A percentile compares a stretch with the other conserved stretches of the same genome.
phyloP scores from a whole-genome alignment of 2,329 filamentous ascomycete genomes.

The Penicillium aurantiogriseum region DNA sequence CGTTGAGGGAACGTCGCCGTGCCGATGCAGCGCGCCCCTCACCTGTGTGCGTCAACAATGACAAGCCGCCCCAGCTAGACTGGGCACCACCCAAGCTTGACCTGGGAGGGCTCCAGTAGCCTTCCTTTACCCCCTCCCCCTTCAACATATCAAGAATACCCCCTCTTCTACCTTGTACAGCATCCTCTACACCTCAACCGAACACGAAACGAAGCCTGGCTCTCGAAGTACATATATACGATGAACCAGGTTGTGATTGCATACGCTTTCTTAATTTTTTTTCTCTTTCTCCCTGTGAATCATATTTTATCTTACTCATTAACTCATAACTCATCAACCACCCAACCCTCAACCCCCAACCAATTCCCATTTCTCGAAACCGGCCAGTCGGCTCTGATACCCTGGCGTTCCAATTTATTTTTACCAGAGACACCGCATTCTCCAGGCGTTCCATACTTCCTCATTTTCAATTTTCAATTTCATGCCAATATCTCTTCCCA shows the following conservation, averaged over 20 bases:
- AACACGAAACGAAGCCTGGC: slow-evolving; percentile 1
- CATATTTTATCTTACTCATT: background rate
- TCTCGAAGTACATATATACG: slow-evolving; percentile 13
- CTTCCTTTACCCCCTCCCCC: background rate
- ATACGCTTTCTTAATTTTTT: background rate
- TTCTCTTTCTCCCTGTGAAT: background rate
- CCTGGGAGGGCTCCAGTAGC: slow-evolving; percentile 30
- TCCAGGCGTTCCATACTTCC: slow-evolving; percentile 1
- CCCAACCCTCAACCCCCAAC: background rate
- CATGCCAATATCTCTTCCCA: background rate
- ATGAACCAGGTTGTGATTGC: slow-evolving; percentile 8
- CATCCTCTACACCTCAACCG: background rate
- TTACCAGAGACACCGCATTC: background rate
- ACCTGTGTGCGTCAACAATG: slow-evolving; percentile 31
- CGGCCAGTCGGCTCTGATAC: slow-evolving; percentile 14
- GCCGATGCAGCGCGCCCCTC: slow-evolving; percentile 29
- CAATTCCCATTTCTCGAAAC: background rate
- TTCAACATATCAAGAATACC: background rate
- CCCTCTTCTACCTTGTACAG: slow-evolving; percentile 6
- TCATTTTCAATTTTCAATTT: background rate
- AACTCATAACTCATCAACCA: background rate
- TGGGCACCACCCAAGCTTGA: slow-evolving; percentile 41
- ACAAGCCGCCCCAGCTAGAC: slow-evolving; percentile 37
- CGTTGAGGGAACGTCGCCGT: slow-evolving; percentile 30
- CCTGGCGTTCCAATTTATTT: slow-evolving; percentile 7